Percentiles rank a stretch among this genome's conserved stretches.
phyloP scores from a whole-genome alignment of 225 moss, liverwort and hornwort genomes.

The Sphagnum tenellum region DNA sequence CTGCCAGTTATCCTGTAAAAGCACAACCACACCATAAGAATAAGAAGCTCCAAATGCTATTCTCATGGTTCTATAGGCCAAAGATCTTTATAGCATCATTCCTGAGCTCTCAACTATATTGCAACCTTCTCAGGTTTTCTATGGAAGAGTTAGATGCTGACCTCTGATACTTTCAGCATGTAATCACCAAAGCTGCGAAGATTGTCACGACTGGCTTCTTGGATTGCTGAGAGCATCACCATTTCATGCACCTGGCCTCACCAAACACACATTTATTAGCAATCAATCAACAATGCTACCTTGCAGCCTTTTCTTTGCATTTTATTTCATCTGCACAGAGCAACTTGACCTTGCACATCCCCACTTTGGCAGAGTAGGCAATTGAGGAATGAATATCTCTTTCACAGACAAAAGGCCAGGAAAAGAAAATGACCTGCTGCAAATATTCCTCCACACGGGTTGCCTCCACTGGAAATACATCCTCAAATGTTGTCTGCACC shows the following conservation, averaged over 20 bases:
- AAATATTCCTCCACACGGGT: constrained; percentile 92
- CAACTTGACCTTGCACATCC: too few species aligned
- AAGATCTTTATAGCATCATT: too few species aligned
- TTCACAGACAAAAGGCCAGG: neutral
- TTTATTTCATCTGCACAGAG: too few species aligned
- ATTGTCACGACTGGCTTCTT: constrained; percentile 94
- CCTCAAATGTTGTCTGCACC: constrained; percentile 88
- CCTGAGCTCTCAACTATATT: too few species aligned
- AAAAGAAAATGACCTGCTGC: constrained; percentile 54
- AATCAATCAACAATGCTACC: too few species aligned
- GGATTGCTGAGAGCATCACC: constrained; percentile 89
- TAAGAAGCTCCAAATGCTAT: neutral
- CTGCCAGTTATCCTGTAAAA: constrained; percentile 76
- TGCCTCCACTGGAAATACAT: constrained; percentile 96
- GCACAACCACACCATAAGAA: neutral
- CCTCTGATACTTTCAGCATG: constrained; percentile 86
- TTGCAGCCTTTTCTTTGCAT: too few species aligned
- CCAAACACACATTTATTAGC: neutral
- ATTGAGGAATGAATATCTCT: too few species aligned
- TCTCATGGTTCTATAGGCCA: too few species aligned
- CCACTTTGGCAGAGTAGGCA: too few species aligned
- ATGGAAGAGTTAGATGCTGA: constrained; percentile 8
- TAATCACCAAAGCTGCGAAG: constrained; percentile 83
- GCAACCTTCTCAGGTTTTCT: too few species aligned
- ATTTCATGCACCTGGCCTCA: constrained; percentile 82